Base-by-base conservation (phyloP, 2,329 filamentous ascomycete species). In the Penicillium sp. region DNA sequence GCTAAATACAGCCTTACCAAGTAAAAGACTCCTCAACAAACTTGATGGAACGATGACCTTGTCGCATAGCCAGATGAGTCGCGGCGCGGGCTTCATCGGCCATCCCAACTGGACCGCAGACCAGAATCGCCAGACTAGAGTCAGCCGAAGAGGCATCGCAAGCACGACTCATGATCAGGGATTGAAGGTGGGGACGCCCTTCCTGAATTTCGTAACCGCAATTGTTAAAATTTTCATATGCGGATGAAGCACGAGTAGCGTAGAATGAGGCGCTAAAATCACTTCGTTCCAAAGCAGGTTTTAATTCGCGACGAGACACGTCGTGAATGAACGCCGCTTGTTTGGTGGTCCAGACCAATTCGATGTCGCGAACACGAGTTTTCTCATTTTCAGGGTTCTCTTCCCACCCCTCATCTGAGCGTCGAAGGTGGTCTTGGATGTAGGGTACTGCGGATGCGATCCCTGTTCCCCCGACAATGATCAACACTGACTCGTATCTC, bases 401-500 rank as follows among this genome's bases (percentile, higher is more conserved):
- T 0, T 56, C 43, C 40, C 50, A 36, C 7, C 40, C 48, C 5
- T 51, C 32, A 3, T 51, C 47, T 4, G 59, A 62, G 2, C 62
- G 61, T 5, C 50, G 48, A 14, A 72, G 49, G 48, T 72, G 68
- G 9, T 72, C 68, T 31, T 72, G 66, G 36, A 75, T 65, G 46
- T 74, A 74, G 3, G 73, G 82, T 72, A 53, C 83, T 70, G 59
- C 86, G 72, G 50, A 80, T 72, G 62, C 60, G 7, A 62, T 58
- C 13, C 67, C 64, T 4, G 61, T 69, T 6, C 68, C 67, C 24
- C 66, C 67, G 4, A 72, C 81, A 8, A 83, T 65, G 0, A 83
- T 79, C 14, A 86, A 67, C 3, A 74, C 66, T 6, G 85, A 82
- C 53, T 86, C 72, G 58, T 76, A 81, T 5, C 62, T 66, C 49